Evolutionary conservation across 306 rosid species (phyloP).

Genomic region (Ziziphus jujuba): DNA sequence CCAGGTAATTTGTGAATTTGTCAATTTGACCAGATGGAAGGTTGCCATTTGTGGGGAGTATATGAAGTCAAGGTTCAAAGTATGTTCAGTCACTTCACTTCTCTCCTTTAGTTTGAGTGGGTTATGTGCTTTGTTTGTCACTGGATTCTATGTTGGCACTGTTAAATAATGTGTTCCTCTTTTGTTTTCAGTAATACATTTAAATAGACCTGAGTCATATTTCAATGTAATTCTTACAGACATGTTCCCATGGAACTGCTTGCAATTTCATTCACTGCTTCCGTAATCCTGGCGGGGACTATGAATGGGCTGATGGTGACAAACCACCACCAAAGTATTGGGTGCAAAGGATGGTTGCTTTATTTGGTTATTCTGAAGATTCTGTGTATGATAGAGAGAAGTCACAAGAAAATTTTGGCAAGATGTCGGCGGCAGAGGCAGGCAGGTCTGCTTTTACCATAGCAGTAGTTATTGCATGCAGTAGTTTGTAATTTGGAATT

Average conservation of each 20-base stretch:
- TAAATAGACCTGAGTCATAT: not conserved
- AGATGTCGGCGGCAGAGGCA: constrained; percentile 37
- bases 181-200: too few species aligned
- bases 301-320: constrained; percentile 95
- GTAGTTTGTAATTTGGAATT: not conserved
- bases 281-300: constrained; percentile 90
- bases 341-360: constrained; percentile 67
- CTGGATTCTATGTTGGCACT: constrained; percentile 17
- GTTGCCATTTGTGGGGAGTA: constrained; percentile 97
- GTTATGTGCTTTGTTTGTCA: not conserved
- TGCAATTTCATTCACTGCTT: constrained; percentile 97
- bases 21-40: constrained; percentile 86
- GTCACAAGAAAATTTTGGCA: too few species aligned
- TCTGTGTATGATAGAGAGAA: constrained; percentile 29
- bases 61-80: constrained; percentile 90
- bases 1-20: constrained; percentile 79
- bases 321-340: constrained; percentile 84
- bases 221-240: constrained; percentile 40
- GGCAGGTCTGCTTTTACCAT: constrained; percentile 47
- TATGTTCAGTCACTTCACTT: constrained; percentile 28
- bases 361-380: constrained; percentile 74
- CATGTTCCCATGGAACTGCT: constrained; percentile 85
- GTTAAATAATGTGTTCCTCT: not conserved
- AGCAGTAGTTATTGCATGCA: not conserved
- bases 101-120: constrained; percentile 15